Evolutionary conservation across 805 yeast species (phyloP), one percentile per base, ranked within the genome.

Genomic region (Candida argentea): DNA sequence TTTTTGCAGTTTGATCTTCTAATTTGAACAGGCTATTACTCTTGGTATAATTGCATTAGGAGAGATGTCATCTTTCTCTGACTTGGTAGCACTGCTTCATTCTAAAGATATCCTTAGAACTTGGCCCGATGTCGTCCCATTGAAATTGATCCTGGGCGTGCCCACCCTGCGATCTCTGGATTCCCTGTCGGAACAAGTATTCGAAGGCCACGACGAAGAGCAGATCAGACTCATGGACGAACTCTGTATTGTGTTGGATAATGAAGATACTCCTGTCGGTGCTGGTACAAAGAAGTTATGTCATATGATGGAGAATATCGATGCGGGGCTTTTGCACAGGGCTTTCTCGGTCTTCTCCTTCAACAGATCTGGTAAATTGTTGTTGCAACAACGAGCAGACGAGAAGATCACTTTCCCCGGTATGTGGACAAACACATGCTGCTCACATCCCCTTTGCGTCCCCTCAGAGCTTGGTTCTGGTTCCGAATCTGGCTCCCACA

Each of bases 391-490:
- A 60, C 75, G 99, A 43, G 97, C 99, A 0, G 75, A 76, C 27
- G 97, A 91, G 52, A 91, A 91, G 55, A 91, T 91, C 59, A 91
- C 99, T 1, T 91, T 91, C 56, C 94, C 97, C 1, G 75, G 75
- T 33, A 76, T 87, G 79, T 91, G 99, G 99, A 91, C 99, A 15
- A 91, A 91, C 54, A 91, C 99, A 2, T 91, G 99, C 58, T 91
- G 99, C 55, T 87, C 97, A 1, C 99, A 91, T 52, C 99, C 99
- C 6, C 65, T 91, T 29, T 85, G 95, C 30, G 73, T 85, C 20
- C 69, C 76, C 21, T 61, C 73, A 20, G 99, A 91, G 55, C 61
- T 86, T 48, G 96, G 96, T 7, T 20, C 26, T 3, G 39, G 38
- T 4, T 19, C 25, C 15, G 35, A 31, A 3, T 22, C 32, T 5